phyloP scores from a whole-genome alignment of 2,329 filamentous ascomycete genomes.

The Chaetothyriales sp. region DNA sequence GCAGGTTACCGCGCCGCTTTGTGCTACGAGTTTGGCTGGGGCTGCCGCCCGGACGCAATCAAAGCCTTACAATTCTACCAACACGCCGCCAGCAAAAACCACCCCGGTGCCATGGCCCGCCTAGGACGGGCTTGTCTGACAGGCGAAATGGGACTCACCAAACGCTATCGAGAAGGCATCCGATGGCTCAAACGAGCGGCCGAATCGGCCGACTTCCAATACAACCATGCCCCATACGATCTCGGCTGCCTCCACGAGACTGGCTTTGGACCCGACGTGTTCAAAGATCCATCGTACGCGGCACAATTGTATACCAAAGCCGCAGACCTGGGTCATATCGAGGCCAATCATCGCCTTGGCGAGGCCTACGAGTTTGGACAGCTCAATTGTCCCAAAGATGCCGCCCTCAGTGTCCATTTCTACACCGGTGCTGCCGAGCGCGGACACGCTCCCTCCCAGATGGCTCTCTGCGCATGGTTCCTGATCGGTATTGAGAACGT shows the following conservation, averaged over 20 bases:
- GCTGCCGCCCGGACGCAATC: conserved; percentile 72
- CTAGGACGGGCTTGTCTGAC: conserved; percentile 81
- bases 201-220: conserved; percentile 78
- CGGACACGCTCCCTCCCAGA: conserved; percentile 80
- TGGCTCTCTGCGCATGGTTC: conserved; percentile 98
- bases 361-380: conserved; percentile 92
- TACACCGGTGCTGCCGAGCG: conserved; percentile 84
- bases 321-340: conserved; percentile 76
- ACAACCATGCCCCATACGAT: conserved; percentile 86
- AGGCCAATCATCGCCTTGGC: conserved; percentile 80
- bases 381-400: conserved; percentile 75
- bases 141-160: conserved; percentile 72
- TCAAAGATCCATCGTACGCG: conserved; percentile 78
- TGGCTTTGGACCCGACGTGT: conserved; percentile 89
- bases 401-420: conserved; percentile 88
- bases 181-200: conserved; percentile 93
- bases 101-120: conserved; percentile 87
- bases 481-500: conserved; percentile 88
- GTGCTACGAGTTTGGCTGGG: conserved; percentile 98
- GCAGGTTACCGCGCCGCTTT: conserved; percentile 85
- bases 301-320: conserved; percentile 90
- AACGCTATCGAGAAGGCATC: conserved; percentile 76
- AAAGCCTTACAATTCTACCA: conserved; percentile 93
- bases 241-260: conserved; percentile 77
- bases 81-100: conserved; percentile 78